Percentiles rank a stretch among this genome's conserved stretches.
phyloP scores from a whole-genome alignment of 441 rosid genomes.

The Pelargonium citronellum region DNA sequence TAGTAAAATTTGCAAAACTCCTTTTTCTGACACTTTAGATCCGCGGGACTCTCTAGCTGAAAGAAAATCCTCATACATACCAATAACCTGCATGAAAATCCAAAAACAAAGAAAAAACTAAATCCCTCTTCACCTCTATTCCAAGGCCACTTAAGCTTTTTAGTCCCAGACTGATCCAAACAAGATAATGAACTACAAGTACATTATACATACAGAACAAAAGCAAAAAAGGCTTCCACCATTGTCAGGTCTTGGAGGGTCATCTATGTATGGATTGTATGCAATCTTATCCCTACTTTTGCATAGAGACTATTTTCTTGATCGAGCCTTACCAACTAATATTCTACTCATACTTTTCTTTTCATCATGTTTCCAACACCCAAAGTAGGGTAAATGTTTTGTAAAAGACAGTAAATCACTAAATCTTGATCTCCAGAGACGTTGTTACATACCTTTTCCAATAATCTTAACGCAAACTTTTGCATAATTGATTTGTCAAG shows the following conservation, averaged over 20 bases:
- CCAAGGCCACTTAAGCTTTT: background rate
- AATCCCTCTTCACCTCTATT: background rate
- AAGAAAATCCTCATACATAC: slow-evolving; percentile 61
- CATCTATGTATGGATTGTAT: too few species aligned
- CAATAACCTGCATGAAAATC: slow-evolving; percentile 50
- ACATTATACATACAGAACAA: background rate
- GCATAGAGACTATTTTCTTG: too few species aligned
- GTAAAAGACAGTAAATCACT: background rate
- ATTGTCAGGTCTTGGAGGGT: too few species aligned
- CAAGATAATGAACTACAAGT: background rate
- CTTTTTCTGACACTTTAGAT: slow-evolving; percentile 84
- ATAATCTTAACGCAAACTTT: slow-evolving; percentile 62
- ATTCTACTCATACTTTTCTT: background rate
- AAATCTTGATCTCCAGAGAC: slow-evolving; percentile 12
- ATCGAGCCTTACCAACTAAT: background rate
- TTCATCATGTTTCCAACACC: background rate
- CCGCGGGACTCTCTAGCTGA: slow-evolving; percentile 49
- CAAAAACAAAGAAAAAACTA: background rate
- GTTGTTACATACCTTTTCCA: slow-evolving; percentile 62
- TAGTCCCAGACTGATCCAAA: background rate
- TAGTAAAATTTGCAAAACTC: slow-evolving; percentile 70
- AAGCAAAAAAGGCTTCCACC: too few species aligned
- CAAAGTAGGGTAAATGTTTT: background rate
- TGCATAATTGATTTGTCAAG: slow-evolving; percentile 79
- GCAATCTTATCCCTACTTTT: too few species aligned